phyloP scores from a whole-genome alignment of 257 asterid species.

The Nicotiana undulata region DNA sequence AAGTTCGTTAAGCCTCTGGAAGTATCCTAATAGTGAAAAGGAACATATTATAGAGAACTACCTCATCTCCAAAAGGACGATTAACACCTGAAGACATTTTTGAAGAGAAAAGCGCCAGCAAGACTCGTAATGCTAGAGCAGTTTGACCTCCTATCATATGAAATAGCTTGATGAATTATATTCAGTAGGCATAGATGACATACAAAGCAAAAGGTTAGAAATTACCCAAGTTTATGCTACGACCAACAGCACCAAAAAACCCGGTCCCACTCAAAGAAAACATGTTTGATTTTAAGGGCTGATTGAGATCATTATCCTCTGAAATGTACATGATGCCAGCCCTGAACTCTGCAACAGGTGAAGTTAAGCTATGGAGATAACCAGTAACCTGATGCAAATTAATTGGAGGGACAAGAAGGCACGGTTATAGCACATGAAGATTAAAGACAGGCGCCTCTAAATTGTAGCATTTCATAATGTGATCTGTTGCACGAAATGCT shows the following conservation, averaged over 20 bases:
- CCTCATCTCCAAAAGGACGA: constrained; percentile 91
- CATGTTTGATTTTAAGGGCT: constrained; percentile 54
- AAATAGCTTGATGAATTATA: neutral
- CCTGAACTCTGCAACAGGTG: constrained; percentile 71
- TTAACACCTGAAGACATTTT: constrained; percentile 65
- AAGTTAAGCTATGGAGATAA: constrained; percentile 42
- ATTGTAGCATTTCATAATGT: too few relatives aligned
- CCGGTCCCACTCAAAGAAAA: constrained; percentile 78
- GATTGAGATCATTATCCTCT: constrained; percentile 39
- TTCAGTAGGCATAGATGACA: neutral
- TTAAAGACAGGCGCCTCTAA: too few relatives aligned
- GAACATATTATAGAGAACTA: constrained; percentile 7
- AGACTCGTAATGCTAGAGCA: constrained; percentile 70
- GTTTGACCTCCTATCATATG: constrained; percentile 65
- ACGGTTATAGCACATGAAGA: neutral
- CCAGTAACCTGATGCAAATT: neutral
- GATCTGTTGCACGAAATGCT: too few relatives aligned
- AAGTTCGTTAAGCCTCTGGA: neutral
- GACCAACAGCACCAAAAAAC: constrained; percentile 76
- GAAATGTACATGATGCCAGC: constrained; percentile 90
- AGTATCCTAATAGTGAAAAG: neutral
- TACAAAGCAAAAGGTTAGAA: constrained; percentile 5
- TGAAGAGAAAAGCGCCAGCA: constrained; percentile 77
- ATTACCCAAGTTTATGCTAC: constrained; percentile 82
- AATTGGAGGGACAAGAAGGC: neutral